These are phyloP conservation scores for Salix purpurea DNA, from an alignment of 345 rosid genomes.

Conservation along the genomic window DNA sequence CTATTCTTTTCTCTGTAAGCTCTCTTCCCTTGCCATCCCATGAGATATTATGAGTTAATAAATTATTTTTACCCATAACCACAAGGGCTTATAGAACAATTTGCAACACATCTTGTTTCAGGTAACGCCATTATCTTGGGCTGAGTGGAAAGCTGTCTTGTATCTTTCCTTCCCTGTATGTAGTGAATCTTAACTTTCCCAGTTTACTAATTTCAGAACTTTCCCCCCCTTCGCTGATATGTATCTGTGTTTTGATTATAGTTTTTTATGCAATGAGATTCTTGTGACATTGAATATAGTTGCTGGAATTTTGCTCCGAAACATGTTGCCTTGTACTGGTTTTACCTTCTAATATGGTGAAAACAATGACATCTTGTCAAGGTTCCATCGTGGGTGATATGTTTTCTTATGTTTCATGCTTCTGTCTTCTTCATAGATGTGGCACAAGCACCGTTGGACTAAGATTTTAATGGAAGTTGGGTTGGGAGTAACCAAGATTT, in stretches of 20 bases:
- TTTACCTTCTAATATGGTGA: not conserved
- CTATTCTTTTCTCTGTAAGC: conserved; percentile 94
- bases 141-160: conserved; percentile 73
- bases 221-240: not conserved
- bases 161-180: conserved; percentile 98
- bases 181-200: conserved; percentile 1
- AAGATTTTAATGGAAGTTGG: not conserved
- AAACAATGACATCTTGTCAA: not conserved
- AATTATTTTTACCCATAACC: not conserved
- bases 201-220: not conserved
- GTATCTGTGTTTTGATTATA: not conserved
- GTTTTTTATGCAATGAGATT: not conserved
- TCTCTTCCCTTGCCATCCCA: conserved; percentile 8
- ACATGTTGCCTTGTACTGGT: not conserved
- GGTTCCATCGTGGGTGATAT: not conserved
- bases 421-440: not conserved
- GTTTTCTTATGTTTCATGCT: not conserved
- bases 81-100: conserved; percentile 16
- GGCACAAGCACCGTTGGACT: not conserved
- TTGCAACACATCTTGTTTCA: conserved; percentile 31
- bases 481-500: not conserved
- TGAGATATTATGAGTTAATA: not conserved
- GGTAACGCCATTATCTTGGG: conserved; percentile 96
- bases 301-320: not conserved
- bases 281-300: not conserved